Evolutionary conservation across 2,329 filamentous ascomycete species (phyloP), one percentile per base, ranked within the genome.

Genomic region (Colletotrichum liaoningense): DNA sequence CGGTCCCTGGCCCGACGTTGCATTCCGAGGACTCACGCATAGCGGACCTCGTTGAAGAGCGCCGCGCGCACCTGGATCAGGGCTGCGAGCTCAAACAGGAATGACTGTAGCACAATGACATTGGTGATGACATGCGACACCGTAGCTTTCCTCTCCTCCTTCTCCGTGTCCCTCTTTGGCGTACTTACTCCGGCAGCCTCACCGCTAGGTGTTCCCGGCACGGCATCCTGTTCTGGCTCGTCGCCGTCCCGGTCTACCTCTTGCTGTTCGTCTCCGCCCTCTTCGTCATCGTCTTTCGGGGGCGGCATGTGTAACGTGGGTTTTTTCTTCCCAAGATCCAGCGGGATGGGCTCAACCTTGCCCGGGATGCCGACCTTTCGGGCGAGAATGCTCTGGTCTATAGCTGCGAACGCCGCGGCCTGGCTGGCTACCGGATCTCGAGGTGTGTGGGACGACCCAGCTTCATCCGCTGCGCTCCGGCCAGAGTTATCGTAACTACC

Each of bases 71-170:
- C 92, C 80, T 96, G 93, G 72, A 95, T 87, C 77, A 95, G 82
- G 30, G 93, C 93, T 2, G 93, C 91, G 69, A 96, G 82, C 81
- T 97, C 94, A 63, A 96, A 87, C 63, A 96, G 83, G 79, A 97
- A 97, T 46, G 93, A 93, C 80, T 97, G 94, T 70, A 95, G 85
- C 63, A 96, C 89, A 71, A 96, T 90, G 54, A 93, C 90, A 80
- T 96, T 97, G 6, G 94, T 96, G 74, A 97, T 84, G 12, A 96
- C 86, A 80, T 96, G 94, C 54, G 93, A 94, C 5, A 97, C 89
- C 8, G 92, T 94, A 8, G 91, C 92, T 11, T 86, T 87, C 62
- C 81, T 83, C 33, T 79, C 79, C 42, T 76, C 75, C 8, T 77
- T 76, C 46, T 75, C 74, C 63, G 72, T 75, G 2, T 69, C 76